Percentiles rank a stretch among this genome's conserved stretches.
Conservation (phyloP, 495 filamentous ascomycete species). For the Polyplosphaeria fusca region DNA sequence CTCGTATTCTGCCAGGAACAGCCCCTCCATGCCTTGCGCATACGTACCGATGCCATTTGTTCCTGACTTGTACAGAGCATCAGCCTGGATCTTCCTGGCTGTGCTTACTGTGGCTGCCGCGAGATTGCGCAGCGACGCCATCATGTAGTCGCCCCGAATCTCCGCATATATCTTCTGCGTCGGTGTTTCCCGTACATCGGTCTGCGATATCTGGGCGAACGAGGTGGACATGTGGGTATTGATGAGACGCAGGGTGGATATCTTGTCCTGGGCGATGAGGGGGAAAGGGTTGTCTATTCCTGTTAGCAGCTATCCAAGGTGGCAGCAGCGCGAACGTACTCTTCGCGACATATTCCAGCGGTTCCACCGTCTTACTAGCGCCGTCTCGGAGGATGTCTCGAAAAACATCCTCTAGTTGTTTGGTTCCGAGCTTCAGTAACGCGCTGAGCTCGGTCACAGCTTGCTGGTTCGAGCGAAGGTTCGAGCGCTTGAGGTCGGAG, state of each 20-base stretch:
- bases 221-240: constrained; percentile 57
- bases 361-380: constrained; percentile 69
- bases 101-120: constrained; percentile 86
- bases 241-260: constrained; percentile 57
- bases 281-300: constrained; percentile 64
- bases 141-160: constrained; percentile 79
- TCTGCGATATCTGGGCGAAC: constrained; percentile 48
- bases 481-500: constrained; percentile 74
- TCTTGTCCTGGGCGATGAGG: constrained; percentile 54
- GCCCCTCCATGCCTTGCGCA: constrained; percentile 76
- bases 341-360: constrained; percentile 91
- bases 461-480: constrained; percentile 86
- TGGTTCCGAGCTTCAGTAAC: constrained; percentile 71
- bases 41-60: constrained; percentile 92
- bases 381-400: constrained; percentile 71
- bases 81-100: constrained; percentile 71
- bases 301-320: not conserved
- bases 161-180: constrained; percentile 80
- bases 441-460: constrained; percentile 75
- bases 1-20: constrained; percentile 83
- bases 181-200: constrained; percentile 49
- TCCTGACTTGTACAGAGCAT: constrained; percentile 83
- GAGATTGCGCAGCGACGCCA: constrained; percentile 73
- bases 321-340: constrained; percentile 50
- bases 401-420: constrained; percentile 78